Evolutionary conservation across 345 rosid genomes (phyloP), one percentile per base, ranked within the genome.

Genomic region (Geranium brycei): DNA sequence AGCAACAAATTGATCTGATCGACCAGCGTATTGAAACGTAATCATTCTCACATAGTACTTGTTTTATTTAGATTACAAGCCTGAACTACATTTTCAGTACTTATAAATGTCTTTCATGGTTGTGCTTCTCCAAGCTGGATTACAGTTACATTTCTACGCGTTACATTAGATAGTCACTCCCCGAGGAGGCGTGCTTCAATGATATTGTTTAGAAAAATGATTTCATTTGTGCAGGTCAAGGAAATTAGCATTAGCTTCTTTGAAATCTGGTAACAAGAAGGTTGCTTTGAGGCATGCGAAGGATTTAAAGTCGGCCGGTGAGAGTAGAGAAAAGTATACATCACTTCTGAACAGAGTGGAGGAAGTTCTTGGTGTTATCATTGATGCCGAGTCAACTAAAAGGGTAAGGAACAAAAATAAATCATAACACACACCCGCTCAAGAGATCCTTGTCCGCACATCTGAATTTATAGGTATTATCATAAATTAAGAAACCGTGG

Each of bases 281-380:
- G 70, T 79, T 57, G 93, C 98, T 31, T 71, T 87, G 77, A 83
- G 88, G 69, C 79, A 87, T 75, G 95, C 81, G 64, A 83, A 76
- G 79, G 87, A 83, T 71, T 55, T 87, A 70, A 92, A 85, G 79
- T 35, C 84, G 78, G 76, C 77, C 13, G 75, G 80, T 35, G 84
- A 76, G 73, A 85, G 78, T 72, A 86, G 95, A 82, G 93, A 86
- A 71, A 92, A 83, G 73, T 86, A 85, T 59, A 38, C 71, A 0
- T 78, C 88, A 0, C 88, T 89, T 75, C 71, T 92, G 75, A 89
- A 81, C 81, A 82, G 88, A 75, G 93, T 89, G 74, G 93, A 89
- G 75, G 93, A 87, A 74, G 79, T 89, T 59, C 77, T 92, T 60
- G 75, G 70, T 64, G 71, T 76, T 60, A 78, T 89, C 68, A 75